Evolutionary conservation across 805 yeast species (phyloP).

Genomic region (Metschnikowia shivogae): DNA sequence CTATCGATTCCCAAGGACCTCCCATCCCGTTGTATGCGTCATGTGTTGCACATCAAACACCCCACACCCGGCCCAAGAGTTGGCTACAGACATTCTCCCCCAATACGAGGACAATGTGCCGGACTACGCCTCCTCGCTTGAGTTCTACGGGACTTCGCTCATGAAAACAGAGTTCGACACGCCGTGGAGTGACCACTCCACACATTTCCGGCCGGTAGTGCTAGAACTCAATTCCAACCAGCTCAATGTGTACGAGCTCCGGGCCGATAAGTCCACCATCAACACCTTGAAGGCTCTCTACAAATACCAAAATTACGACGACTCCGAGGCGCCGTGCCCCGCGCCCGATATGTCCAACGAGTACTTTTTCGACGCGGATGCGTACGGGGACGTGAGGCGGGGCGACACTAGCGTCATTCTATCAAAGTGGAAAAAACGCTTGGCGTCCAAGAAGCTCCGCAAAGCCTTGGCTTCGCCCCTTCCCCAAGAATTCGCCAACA

Average conservation of each 20-base stretch:
- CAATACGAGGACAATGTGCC: constrained; percentile 26
- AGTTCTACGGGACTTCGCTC: constrained; percentile 31
- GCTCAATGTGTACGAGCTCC: constrained; percentile 28
- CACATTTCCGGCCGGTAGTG: constrained; percentile 35
- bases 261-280: constrained; percentile 18
- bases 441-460: constrained; percentile 14
- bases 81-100: constrained; percentile 4
- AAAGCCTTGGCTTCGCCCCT: constrained; percentile 17
- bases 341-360: constrained; percentile 8
- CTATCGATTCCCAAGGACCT: too few species aligned
- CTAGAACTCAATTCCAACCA: constrained; percentile 40
- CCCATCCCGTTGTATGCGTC: too few species aligned
- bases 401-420: constrained; percentile 10
- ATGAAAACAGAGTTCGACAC: constrained; percentile 34
- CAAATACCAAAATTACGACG: constrained; percentile 24
- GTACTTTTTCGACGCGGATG: constrained; percentile 28
- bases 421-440: constrained; percentile 19
- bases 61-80: not conserved
- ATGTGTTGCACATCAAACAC: not conserved
- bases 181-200: constrained; percentile 29
- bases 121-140: constrained; percentile 28
- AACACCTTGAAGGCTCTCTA: constrained; percentile 30
- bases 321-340: constrained; percentile 7
- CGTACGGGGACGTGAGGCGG: constrained; percentile 24
- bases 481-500: constrained; percentile 21